A percentile compares a stretch with the other conserved stretches of the same genome.
Conservation (phyloP, 129 eudicot species). For the Lactuca sativa region DNA sequence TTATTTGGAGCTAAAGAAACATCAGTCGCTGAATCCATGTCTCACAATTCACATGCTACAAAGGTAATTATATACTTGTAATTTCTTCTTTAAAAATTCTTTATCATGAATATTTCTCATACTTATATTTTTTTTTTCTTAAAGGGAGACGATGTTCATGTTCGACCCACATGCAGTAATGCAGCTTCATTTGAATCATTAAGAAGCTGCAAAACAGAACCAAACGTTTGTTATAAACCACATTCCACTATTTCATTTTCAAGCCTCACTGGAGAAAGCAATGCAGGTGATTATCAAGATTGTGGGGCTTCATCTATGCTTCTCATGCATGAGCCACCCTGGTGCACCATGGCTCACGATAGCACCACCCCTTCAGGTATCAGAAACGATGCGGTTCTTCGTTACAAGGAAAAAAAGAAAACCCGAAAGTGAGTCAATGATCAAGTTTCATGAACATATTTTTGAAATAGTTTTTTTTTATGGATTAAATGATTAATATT, state of each 20-base stretch:
- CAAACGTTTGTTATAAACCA: constrained; percentile 50
- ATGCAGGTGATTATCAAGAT: constrained; percentile 82
- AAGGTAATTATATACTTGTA: constrained; percentile 48
- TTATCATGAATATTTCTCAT: not conserved
- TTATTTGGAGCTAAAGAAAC: constrained; percentile 52
- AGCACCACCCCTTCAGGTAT: constrained; percentile 51
- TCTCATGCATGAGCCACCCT: constrained; percentile 78
- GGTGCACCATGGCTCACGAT: constrained; percentile 64
- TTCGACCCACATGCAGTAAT: constrained; percentile 70
- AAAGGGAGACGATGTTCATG: constrained; percentile 50
- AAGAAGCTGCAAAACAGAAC: constrained; percentile 81
- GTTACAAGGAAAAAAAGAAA: constrained; percentile 91
- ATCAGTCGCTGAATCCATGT: constrained; percentile 41
- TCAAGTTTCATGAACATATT: not conserved
- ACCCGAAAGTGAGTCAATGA: constrained; percentile 57
- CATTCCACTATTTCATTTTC: constrained; percentile 73
- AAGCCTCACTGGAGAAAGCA: constrained; percentile 73
- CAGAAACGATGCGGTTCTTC: constrained; percentile 77
- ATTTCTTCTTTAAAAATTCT: not conserved
- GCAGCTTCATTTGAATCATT: constrained; percentile 85
- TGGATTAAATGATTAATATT: not conserved
- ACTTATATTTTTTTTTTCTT: not conserved
- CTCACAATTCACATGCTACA: constrained; percentile 41
- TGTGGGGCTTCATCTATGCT: constrained; percentile 81
- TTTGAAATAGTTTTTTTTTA: not conserved